Percentiles rank a stretch among this genome's conserved stretches.
phyloP scores from a whole-genome alignment of 805 yeast genomes.

The Teunomyces pallodes region DNA sequence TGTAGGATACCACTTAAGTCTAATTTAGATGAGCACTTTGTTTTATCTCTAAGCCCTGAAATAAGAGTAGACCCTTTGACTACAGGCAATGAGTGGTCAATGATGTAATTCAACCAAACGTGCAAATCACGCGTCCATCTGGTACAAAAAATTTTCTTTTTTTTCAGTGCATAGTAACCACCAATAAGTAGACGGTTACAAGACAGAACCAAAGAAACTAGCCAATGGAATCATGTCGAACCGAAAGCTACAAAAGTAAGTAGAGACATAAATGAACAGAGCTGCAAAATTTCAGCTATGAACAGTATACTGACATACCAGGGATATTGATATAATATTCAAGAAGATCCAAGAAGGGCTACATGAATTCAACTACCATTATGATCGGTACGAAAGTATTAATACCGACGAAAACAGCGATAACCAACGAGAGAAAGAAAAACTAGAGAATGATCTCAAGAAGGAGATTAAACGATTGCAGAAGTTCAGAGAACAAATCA shows the following conservation, averaged over 20 bases:
- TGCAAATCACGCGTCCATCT: conserved; percentile 11
- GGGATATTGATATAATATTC: conserved; percentile 27
- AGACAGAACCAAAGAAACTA: not conserved
- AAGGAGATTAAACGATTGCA: conserved; percentile 46
- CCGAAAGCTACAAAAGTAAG: conserved; percentile 38
- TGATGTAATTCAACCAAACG: not conserved
- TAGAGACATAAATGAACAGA: conserved; percentile 5
- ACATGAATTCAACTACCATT: conserved; percentile 44
- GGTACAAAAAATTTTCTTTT: conserved; percentile 13
- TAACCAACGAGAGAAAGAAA: conserved; percentile 42
- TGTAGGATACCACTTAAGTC: not conserved
- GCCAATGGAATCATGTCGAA: conserved; percentile 20
- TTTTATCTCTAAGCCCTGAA: too few relatives aligned
- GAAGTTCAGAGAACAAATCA: conserved; percentile 45
- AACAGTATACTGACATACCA: conserved; percentile 1
- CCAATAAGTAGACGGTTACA: conserved; percentile 4
- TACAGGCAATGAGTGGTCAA: not conserved
- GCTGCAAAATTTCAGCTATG: not conserved
- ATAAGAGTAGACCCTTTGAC: not conserved
- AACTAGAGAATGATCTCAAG: conserved; percentile 43
- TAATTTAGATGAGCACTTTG: too few relatives aligned
- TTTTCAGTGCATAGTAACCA: conserved; percentile 4
- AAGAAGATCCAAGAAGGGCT: conserved; percentile 46
- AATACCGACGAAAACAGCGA: conserved; percentile 33
- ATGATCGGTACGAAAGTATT: conserved; percentile 39